phyloP scores from a whole-genome alignment of 257 asterid species.

The Nicotiana benthamiana region DNA sequence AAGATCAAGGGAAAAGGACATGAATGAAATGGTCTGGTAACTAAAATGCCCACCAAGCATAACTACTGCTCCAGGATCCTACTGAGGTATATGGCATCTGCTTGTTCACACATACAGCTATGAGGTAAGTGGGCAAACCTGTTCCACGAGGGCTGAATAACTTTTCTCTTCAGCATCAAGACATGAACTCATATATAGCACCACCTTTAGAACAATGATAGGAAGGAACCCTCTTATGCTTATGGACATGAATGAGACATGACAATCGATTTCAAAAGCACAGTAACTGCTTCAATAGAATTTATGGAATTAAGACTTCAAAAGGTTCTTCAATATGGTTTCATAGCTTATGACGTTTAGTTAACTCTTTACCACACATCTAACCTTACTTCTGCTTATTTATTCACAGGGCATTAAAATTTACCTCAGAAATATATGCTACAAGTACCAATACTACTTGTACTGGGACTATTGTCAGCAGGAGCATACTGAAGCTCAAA shows the following conservation, averaged over 20 bases:
- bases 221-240: background rate
- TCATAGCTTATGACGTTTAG: background rate
- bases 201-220: background rate
- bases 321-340: background rate
- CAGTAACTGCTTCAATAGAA: background rate
- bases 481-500: slow-evolving; percentile 18
- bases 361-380: background rate
- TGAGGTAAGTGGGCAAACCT: background rate
- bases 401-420: background rate
- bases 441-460: background rate
- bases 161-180: slow-evolving; percentile 17
- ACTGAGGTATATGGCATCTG: slow-evolving; percentile 8
- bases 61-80: slow-evolving; percentile 18
- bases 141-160: background rate
- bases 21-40: background rate
- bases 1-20: background rate
- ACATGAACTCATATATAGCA: slow-evolving; percentile 16
- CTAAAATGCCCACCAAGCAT: background rate
- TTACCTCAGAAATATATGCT: background rate
- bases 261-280: background rate
- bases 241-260: background rate
- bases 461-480: slow-evolving; percentile 1
- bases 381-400: slow-evolving; percentile 4
- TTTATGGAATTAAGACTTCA: background rate
- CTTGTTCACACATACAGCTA: slow-evolving; percentile 6